Evolutionary conservation across 2,329 filamentous ascomycete species (phyloP), one percentile per base, ranked within the genome.

Genomic region (Phialophora chinensis): DNA sequence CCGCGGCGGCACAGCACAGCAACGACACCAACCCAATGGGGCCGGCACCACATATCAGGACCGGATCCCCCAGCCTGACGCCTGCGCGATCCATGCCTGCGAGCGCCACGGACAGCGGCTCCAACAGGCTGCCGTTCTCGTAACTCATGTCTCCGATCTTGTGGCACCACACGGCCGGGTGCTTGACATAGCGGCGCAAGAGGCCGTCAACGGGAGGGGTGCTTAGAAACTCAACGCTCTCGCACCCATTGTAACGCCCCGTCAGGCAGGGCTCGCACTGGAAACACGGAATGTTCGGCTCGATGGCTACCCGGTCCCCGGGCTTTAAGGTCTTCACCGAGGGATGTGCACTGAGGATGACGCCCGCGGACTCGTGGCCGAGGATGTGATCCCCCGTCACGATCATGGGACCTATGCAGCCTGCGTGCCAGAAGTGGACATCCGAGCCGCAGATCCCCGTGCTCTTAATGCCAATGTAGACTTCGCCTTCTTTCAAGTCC

Each of bases 371-470:
- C 82, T 98, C 94, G 83, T 98, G 94, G 72, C 94, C 94, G 23
- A 98, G 88, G 75, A 97, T 93, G 79, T 97, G 94, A 75, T 93
- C 90, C 75, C 86, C 91, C 72, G 86, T 86, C 56, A 98, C 94
- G 70, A 97, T 90, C 93, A 97, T 97, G 72, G 93, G 93, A 31
- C 94, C 94, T 77, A 98, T 98, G 82, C 91, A 91, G 72, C 94
- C 94, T 58, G 91, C 90, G 77, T 96, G 92, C 94, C 94, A 98
- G 84, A 98, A 98, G 82, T 98, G 94, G 64, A 98, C 90, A 79
- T 97, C 93, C 67, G 92, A 96, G 65, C 94, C 94, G 84, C 95
- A 98, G 75, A 98, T 98, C 65, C 95, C 95, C 7, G 94, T 97
- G 80, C 91, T 96, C 80, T 94, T 92, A 78, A 98, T 88, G 63